Evolutionary conservation across 2,329 filamentous ascomycete genomes (phyloP).

Genomic region (Acrodontium crateriforme): DNA sequence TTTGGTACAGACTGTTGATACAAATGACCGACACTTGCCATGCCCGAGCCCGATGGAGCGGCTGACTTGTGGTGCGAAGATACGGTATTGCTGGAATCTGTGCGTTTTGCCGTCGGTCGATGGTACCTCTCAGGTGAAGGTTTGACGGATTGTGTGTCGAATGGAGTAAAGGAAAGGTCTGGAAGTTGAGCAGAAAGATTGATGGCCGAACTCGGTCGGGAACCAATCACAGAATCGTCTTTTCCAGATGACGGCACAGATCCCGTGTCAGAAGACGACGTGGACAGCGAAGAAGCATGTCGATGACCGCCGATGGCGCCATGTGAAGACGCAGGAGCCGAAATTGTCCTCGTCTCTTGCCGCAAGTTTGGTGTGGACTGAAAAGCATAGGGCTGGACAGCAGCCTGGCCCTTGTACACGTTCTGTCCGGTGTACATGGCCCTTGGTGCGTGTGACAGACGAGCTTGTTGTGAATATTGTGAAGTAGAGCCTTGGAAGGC

Average conservation of each 20-base stretch:
- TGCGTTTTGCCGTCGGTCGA: slow-evolving; percentile 44
- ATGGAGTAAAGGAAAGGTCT: slow-evolving; percentile 40
- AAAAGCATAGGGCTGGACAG: slow-evolving; percentile 38
- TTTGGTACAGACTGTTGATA: slow-evolving; percentile 24
- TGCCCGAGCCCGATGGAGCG: slow-evolving; percentile 38
- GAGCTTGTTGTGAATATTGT: slow-evolving; percentile 23
- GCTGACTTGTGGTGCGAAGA: slow-evolving; percentile 25
- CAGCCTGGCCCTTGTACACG: slow-evolving; percentile 28
- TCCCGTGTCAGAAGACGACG: slow-evolving; percentile 35
- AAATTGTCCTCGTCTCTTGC: slow-evolving; percentile 41
- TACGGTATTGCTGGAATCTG: slow-evolving; percentile 34
- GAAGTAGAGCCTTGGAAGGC: slow-evolving; percentile 28
- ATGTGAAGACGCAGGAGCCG: slow-evolving; percentile 31
- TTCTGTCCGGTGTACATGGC: slow-evolving; percentile 30
- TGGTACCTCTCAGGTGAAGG: slow-evolving; percentile 73
- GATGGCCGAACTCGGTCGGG: slow-evolving; percentile 25
- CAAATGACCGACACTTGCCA: slow-evolving; percentile 42
- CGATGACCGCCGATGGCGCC: slow-evolving; percentile 10
- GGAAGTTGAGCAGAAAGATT: slow-evolving; percentile 38
- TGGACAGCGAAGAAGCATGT: slow-evolving; percentile 30
- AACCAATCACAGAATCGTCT: slow-evolving; percentile 21
- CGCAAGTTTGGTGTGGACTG: slow-evolving; percentile 37
- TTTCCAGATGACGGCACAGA: slow-evolving; percentile 23
- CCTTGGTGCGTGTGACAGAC: slow-evolving; percentile 28
- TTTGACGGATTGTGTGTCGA: slow-evolving; percentile 44